These are phyloP conservation scores for Neocucurbitaria cava DNA, from an alignment of 2,329 filamentous ascomycete species.

Conservation along the genomic window DNA sequence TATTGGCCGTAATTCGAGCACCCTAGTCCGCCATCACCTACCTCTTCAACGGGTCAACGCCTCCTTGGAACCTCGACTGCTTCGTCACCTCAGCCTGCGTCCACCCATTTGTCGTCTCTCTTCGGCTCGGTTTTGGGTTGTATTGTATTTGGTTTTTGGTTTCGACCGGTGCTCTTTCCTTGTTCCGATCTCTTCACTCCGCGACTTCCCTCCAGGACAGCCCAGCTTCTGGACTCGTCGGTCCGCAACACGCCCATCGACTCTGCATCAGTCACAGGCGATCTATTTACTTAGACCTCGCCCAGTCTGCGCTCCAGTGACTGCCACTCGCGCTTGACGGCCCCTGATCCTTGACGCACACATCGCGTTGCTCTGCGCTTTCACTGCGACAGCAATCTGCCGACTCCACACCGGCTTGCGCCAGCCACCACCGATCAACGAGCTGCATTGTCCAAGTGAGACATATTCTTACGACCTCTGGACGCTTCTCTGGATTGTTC, in stretches of 20 bases:
- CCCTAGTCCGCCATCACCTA: constrained; percentile 6
- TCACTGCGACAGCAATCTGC: constrained; percentile 15
- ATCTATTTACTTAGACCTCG: constrained; percentile 52
- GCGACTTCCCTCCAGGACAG: constrained; percentile 9
- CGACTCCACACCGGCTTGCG: constrained; percentile 14
- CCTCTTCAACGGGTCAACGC: background rate
- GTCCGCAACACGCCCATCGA: constrained; percentile 23
- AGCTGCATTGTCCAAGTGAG: constrained; percentile 26
- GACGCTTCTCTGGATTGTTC: constrained; percentile 28
- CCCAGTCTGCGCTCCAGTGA: constrained; percentile 34
- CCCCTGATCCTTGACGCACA: constrained; percentile 15
- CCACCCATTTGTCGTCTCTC: constrained; percentile 10
- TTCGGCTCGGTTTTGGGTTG: constrained; percentile 13
- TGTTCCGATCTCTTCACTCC: constrained; percentile 3
- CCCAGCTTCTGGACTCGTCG: constrained; percentile 10
- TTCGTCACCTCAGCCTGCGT: constrained; percentile 11
- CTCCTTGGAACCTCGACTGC: constrained; percentile 10
- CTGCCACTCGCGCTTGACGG: constrained; percentile 12
- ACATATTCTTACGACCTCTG: constrained; percentile 34
- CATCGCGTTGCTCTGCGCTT: constrained; percentile 21
- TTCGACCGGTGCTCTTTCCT: constrained; percentile 25
- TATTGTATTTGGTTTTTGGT: constrained; percentile 19
- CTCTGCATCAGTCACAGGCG: constrained; percentile 38
- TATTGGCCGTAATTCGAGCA: background rate
- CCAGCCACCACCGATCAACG: constrained; percentile 14